Base-by-base conservation (phyloP, 176 grass and related monocot genomes). In the Saccharum officinarum region DNA sequence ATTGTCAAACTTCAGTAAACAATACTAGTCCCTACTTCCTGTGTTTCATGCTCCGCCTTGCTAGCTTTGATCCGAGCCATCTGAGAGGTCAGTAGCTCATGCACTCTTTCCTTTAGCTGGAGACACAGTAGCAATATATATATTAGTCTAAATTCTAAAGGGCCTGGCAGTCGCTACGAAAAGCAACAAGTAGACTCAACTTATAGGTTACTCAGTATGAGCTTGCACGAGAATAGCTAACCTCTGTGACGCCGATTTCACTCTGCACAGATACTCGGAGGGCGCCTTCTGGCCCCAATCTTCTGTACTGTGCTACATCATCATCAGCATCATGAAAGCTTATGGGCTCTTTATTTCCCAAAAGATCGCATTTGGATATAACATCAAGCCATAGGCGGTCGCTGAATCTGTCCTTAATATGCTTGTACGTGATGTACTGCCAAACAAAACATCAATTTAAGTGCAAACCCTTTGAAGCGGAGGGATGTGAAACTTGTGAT, bases 311-410 rank as follows among this genome's bases (percentile, higher is more conserved):
- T 38, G n/a, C 75, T 6, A 85, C 41, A 9, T 92, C 87, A 34
- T 90, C 88, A 41, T 85, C 82, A 8, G 37, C 25, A 17, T 12
- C 4, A 0, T 79, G 75, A 8, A 78, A 67, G 11, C 37, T 80
- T 42, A 47, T 46, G 22, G 52, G 68, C 7, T 72, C 28, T 8
- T 73, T 89, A n/a, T 87, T 87, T 76, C 83, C 86, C 66, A 95
- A 75, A 61, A 98, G 86, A 93, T 98, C 93, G 0, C 88, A 95
- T 90, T 98, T 98, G 22, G 96, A 98, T 85, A 98, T 52, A 18
- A 94, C 93, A 86, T 98, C 90, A 16, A 98, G 38, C 96, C 96
- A 98, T 9, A 95, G 77, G 59, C 71, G 83, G 45, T 94, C 91
- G 0, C 88, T 67, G 0, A 92, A 98, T 77, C 86, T 73, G 79